Base-by-base conservation (phyloP, 345 rosid species). In the Gynandropsis gynandra region DNA sequence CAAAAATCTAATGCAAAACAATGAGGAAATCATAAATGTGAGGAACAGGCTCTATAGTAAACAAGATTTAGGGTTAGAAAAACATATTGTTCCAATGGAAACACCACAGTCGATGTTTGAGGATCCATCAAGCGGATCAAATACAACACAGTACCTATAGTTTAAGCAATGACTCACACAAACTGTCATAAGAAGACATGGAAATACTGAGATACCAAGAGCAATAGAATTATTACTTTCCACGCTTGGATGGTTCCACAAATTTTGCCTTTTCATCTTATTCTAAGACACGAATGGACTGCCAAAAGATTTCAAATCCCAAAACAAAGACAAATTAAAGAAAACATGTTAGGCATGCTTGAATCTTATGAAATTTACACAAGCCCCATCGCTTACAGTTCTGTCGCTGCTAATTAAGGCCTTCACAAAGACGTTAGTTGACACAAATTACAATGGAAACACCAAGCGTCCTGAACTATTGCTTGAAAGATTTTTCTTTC, bases 21-120 rank as follows among this genome's bases (percentile, higher is more conserved):
- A n/a, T n/a, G n/a, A n/a, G n/a, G n/a, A n/a, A n/a, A n/a, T n/a
- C n/a, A n/a, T n/a, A n/a, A n/a, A n/a, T n/a, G n/a, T n/a, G n/a
- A n/a, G n/a, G n/a, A n/a, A n/a, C n/a, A n/a, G n/a, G n/a, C n/a
- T n/a, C n/a, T n/a, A n/a, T n/a, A n/a, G n/a, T n/a, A n/a, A n/a
- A n/a, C n/a, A n/a, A n/a, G n/a, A n/a, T n/a, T n/a, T n/a, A n/a
- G n/a, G n/a, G n/a, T n/a, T n/a, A n/a, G n/a, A n/a, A n/a, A n/a
- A n/a, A n/a, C n/a, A n/a, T n/a, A n/a, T n/a, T n/a, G n/a, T n/a
- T n/a, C n/a, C n/a, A n/a, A n/a, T n/a, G n/a, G n/a, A n/a, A n/a
- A n/a, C n/a, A n/a, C n/a, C 98, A 47, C 98, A 92, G 59, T 92
- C 96, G 29, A 92, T 92, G 76, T 92, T 92, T 36, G 98, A 92